Conservation (phyloP, 2,329 filamentous ascomycete species). For the Ambrosiella xylebori region DNA sequence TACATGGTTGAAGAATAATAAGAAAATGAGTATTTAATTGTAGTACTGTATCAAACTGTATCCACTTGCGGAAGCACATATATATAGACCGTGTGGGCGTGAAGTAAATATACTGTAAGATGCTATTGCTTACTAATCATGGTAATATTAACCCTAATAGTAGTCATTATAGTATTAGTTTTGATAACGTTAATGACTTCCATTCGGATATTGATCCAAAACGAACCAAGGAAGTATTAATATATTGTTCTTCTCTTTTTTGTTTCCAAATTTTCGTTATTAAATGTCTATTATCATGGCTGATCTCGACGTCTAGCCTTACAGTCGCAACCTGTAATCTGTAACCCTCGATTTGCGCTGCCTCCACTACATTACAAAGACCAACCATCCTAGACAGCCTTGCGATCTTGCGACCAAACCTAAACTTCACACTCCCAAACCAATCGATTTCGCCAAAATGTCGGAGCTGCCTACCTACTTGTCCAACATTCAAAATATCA, state of each 20-base stretch:
- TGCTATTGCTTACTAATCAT: neutral
- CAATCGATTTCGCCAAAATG: slow-evolving; percentile 42
- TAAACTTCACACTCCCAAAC: neutral
- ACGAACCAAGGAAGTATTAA: too few relatives aligned
- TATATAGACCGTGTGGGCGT: neutral
- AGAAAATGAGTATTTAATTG: too few relatives aligned
- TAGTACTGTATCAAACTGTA: neutral
- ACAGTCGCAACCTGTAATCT: neutral
- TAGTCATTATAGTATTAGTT: too few relatives aligned
- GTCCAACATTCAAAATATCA: slow-evolving; percentile 82
- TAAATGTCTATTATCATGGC: too few relatives aligned
- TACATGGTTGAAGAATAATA: too few relatives aligned
- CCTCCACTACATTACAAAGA: slow-evolving; percentile 1
- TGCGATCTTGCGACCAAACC: neutral
- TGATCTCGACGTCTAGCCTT: neutral
- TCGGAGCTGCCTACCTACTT: slow-evolving; percentile 81
- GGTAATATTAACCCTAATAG: too few relatives aligned
- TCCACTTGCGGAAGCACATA: neutral
- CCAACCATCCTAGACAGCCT: slow-evolving; percentile 5
- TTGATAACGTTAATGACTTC: too few relatives aligned
- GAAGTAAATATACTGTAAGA: neutral
- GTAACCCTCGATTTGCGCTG: neutral
- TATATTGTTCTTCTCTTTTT: too few relatives aligned
- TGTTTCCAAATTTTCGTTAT: too few relatives aligned
- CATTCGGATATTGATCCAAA: too few relatives aligned